Evolutionary conservation across 2,329 filamentous ascomycete species (phyloP), one percentile per base, ranked within the genome.

Genomic region (Phaeosphaeria sp.): DNA sequence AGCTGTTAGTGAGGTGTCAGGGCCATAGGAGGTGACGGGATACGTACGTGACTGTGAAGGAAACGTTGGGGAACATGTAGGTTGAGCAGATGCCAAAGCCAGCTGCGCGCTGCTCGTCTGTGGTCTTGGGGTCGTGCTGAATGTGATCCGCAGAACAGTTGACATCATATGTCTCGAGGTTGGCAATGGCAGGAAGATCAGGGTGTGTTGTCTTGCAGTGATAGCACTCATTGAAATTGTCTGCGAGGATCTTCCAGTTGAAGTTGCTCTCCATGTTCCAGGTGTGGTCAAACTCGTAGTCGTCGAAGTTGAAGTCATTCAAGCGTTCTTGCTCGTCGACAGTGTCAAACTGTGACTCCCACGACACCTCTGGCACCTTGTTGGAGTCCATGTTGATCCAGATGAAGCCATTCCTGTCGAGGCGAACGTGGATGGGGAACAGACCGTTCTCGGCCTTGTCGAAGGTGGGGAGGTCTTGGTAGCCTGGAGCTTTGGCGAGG

Each of bases 151-250:
- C 68, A 2, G 59, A 58, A 55, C 67, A 67, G 54, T 73, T 58
- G 25, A 76, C 73, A 33, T 68, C 65, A 73, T 87, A 88, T 3
- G 82, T 82, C 56, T 82, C 80, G 41, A 88, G 80, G 58, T 88
- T 83, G 46, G 85, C 81, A n/a, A 88, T 79, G 43, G 62, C 66
- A 4, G 83, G 79, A 30, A 87, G 83, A 56, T 86, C 84, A 2
- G 86, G 85, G 63, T 88, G 85, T 1, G 85, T 82, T 0, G 82
- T 84, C 50, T 82, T 81, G 77, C 85, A 88, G 77, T 88, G 86
- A 65, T 89, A 89, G 69, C 86, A 89, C 69, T 87, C 86, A 69
- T 89, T 89, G 78, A 87, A 89, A 77, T 89, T 88, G 68, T 89
- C 86, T 15, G 72, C 66, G 13, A 73, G 60, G 27, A 72, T 72